A percentile compares a stretch with the other conserved stretches of the same genome.
Conservation (phyloP, 2,329 filamentous ascomycete genomes). For the Colletotrichum cereale region DNA sequence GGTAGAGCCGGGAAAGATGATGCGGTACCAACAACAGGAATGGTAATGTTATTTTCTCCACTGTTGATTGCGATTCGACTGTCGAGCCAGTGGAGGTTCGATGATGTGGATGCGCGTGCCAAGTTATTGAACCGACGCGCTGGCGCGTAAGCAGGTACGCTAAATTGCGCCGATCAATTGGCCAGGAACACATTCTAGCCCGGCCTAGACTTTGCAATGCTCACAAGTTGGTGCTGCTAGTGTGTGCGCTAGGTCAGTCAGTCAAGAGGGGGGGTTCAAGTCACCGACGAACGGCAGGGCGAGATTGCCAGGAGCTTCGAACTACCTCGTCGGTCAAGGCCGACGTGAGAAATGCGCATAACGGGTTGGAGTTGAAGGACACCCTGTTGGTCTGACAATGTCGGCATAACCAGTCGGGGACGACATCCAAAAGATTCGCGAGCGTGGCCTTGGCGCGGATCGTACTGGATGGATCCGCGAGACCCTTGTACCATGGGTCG, state of each 20-base stretch:
- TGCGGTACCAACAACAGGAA: not conserved
- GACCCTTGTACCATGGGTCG: constrained; percentile 36
- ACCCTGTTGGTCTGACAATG: constrained; percentile 14
- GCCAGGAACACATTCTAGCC: constrained; percentile 27
- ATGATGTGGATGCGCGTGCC: constrained; percentile 31
- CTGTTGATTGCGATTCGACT: not conserved
- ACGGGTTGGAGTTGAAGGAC: not conserved
- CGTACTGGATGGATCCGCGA: constrained; percentile 25
- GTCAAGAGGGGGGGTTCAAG: not conserved
- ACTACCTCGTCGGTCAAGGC: constrained; percentile 1
- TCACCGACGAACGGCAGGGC: constrained; percentile 21
- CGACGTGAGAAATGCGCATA: not conserved
- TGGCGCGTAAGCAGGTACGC: constrained; percentile 34
- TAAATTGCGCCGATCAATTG: constrained; percentile 22
- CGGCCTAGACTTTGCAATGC: constrained; percentile 20
- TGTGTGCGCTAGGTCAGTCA: not conserved
- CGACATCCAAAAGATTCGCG: constrained; percentile 29
- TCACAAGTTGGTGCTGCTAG: constrained; percentile 9
- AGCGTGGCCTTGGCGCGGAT: constrained; percentile 31
- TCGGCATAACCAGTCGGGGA: constrained; percentile 24
- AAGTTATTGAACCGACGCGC: constrained; percentile 24
- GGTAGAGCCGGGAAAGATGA: not conserved
- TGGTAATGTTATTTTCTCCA: not conserved
- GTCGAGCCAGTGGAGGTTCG: not conserved
- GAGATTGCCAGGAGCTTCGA: constrained; percentile 25